A percentile compares a stretch with the other conserved stretches of the same genome.
phyloP scores from a whole-genome alignment of 495 filamentous ascomycete species.

The Penicillium cosmopolitanum region DNA sequence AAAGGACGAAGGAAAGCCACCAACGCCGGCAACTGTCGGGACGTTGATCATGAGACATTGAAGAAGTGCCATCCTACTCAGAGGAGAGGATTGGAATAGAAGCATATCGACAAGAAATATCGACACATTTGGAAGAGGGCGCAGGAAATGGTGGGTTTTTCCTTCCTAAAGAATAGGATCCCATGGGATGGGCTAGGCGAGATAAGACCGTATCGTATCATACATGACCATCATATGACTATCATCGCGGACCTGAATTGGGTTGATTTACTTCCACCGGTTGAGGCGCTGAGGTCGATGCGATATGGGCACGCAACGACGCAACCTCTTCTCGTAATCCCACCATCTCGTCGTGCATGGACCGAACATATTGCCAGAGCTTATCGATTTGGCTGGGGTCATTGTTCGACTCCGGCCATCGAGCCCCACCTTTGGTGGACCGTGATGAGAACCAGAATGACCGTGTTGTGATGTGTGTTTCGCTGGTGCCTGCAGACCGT shows the following conservation, averaged over 20 bases:
- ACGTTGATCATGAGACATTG: constrained; percentile 27
- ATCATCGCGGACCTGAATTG: constrained; percentile 30
- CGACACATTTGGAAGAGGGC: constrained; percentile 8
- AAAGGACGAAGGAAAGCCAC: constrained; percentile 17
- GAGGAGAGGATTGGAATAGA: constrained; percentile 21
- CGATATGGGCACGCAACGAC: constrained; percentile 42
- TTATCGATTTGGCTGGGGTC: constrained; percentile 40
- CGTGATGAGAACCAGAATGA: constrained; percentile 45
- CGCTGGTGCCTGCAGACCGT: constrained; percentile 38
- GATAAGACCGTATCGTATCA: constrained; percentile 31
- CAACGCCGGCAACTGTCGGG: constrained; percentile 23
- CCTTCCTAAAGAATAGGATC: neutral
- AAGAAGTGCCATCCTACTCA: constrained; percentile 11
- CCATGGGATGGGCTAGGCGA: neutral
- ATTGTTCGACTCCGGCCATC: constrained; percentile 31
- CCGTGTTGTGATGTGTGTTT: constrained; percentile 43
- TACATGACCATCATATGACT: constrained; percentile 22
- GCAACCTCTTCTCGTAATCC: constrained; percentile 46
- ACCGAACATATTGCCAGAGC: constrained; percentile 51
- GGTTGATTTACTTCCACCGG: constrained; percentile 27
- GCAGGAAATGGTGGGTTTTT: neutral
- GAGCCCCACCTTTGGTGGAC: constrained; percentile 34
- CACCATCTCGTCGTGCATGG: constrained; percentile 46
- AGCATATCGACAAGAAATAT: constrained; percentile 10
- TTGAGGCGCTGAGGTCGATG: constrained; percentile 30